phyloP scores from a whole-genome alignment of 2,329 filamentous ascomycete genomes.

The Fusarium neocosmosporiellum region DNA sequence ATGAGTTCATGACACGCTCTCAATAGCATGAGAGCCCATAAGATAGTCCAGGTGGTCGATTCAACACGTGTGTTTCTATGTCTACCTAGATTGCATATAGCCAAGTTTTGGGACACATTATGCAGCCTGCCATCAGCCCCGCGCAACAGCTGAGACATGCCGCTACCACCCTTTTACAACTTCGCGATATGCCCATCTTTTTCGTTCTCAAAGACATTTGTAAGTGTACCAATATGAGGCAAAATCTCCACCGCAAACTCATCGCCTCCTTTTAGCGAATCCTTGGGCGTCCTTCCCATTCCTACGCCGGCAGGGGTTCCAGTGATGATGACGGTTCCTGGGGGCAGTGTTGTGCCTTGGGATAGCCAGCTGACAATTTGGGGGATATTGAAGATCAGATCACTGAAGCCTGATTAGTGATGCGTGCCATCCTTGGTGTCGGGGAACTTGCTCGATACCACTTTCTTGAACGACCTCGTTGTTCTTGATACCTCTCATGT shows the following conservation, averaged over 20 bases:
- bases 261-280: slow-evolving; percentile 77
- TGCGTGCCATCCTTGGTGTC: too few species aligned
- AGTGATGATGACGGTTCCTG: slow-evolving; percentile 73
- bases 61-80: neutral
- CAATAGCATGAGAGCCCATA: neutral
- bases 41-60: neutral
- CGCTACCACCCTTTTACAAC: slow-evolving; percentile 3
- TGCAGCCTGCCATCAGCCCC: neutral
- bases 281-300: slow-evolving; percentile 72
- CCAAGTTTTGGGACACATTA: neutral
- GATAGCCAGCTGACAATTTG: slow-evolving; percentile 70
- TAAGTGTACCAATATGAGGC: slow-evolving; percentile 55
- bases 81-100: neutral
- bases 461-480: slow-evolving; percentile 49
- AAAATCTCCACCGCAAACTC: slow-evolving; percentile 58
- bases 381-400: slow-evolving; percentile 71
- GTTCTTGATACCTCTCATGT: slow-evolving; percentile 68
- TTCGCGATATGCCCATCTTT: slow-evolving; percentile 28
- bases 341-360: slow-evolving; percentile 69
- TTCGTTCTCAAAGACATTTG: slow-evolving; percentile 47
- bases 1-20: neutral
- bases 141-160: neutral
- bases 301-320: slow-evolving; percentile 77
- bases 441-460: slow-evolving; percentile 40
- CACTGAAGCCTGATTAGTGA: slow-evolving; percentile 48